Percentiles rank a stretch among this genome's conserved stretches.
These are phyloP conservation scores for Spinellus fusiger DNA, from an alignment of 192 early-diverging fungal genomes.

Conservation along the genomic window DNA sequence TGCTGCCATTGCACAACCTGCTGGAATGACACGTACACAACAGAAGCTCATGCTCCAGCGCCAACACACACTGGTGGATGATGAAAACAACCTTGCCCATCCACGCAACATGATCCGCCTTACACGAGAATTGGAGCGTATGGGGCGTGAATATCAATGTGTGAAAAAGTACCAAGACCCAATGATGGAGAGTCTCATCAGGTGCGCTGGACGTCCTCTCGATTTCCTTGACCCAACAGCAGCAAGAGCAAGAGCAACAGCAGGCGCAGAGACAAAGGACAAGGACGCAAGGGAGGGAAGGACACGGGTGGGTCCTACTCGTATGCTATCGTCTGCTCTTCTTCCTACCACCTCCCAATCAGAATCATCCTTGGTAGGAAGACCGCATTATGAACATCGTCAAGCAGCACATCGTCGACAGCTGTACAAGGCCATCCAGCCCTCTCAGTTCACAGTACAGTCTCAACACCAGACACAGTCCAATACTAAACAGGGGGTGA, in stretches of 20 bases:
- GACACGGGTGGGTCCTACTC: too few relatives aligned
- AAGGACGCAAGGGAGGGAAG: not conserved
- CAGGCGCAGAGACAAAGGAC: not conserved
- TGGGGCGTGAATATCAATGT: slow-evolving; percentile 34
- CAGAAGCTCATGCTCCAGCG: slow-evolving; percentile 39
- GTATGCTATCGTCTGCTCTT: not conserved
- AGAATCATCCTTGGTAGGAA: not conserved
- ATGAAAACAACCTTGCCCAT: slow-evolving; percentile 35
- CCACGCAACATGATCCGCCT: slow-evolving; percentile 35
- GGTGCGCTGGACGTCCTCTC: too few relatives aligned
- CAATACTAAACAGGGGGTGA: not conserved
- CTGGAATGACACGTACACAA: slow-evolving; percentile 35
- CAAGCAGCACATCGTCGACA: slow-evolving; percentile 3
- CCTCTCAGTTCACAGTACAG: not conserved
- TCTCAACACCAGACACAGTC: not conserved
- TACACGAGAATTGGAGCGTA: slow-evolving; percentile 31
- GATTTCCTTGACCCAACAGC: too few relatives aligned
- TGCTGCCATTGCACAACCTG: slow-evolving; percentile 3
- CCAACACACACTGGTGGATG: slow-evolving; percentile 34
- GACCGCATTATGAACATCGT: slow-evolving; percentile 5
- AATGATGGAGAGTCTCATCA: slow-evolving; percentile 33
- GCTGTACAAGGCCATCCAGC: not conserved
- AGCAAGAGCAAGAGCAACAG: not conserved
- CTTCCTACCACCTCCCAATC: not conserved
- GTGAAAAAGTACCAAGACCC: slow-evolving; percentile 34